These are phyloP conservation scores for Mycosphaerella sp. DNA, from an alignment of 2,329 filamentous ascomycete genomes.

Conservation along the genomic window DNA sequence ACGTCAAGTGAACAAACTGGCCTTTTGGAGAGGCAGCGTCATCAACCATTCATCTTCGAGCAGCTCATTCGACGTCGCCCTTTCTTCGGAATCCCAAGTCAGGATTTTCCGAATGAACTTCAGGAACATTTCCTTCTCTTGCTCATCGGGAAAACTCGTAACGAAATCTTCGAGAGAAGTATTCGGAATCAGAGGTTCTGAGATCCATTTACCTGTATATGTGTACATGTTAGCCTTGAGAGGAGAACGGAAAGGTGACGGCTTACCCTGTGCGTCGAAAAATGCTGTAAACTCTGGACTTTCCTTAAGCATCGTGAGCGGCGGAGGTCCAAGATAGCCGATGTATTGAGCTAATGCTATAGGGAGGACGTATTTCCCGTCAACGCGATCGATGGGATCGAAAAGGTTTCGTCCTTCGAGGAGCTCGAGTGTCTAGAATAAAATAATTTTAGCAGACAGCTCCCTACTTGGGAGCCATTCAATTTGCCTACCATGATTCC, in stretches of 20 bases:
- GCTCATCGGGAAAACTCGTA: constrained; percentile 22
- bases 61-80: constrained; percentile 19
- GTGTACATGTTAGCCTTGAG: background rate
- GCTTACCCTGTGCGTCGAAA: constrained; percentile 6
- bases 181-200: constrained; percentile 20
- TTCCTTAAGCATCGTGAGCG: constrained; percentile 4
- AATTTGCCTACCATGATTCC: constrained; percentile 29
- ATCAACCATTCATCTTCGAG: constrained; percentile 24
- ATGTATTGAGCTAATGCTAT: constrained; percentile 31
- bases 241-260: no score
- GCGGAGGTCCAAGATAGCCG: constrained; percentile 6
- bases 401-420: constrained; percentile 29
- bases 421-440: constrained; percentile 25
- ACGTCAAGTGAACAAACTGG: no score
- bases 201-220: constrained; percentile 22
- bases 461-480: no score
- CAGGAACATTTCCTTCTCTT: constrained; percentile 27
- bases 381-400: constrained; percentile 25
- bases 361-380: constrained; percentile 27
- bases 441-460: background rate
- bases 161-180: constrained; percentile 17
- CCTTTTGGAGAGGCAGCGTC: no score
- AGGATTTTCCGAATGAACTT: constrained; percentile 27
- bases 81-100: constrained; percentile 24
- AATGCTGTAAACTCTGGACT: background rate